Evolutionary conservation across 148 eudicot genomes (phyloP).

Genomic region (Camellia sinensis): DNA sequence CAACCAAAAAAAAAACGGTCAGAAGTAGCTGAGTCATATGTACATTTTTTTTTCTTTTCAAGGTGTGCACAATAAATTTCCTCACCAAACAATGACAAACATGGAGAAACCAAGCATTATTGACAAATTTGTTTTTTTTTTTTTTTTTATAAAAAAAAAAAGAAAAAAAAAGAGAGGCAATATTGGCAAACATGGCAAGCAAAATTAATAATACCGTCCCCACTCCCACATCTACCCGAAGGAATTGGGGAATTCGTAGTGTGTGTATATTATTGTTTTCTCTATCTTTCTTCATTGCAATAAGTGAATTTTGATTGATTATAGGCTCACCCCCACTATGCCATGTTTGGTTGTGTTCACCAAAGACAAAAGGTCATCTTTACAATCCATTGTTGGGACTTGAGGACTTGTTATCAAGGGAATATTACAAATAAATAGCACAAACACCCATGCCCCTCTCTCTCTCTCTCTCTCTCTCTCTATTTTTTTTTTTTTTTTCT

Average conservation of each 20-base stretch:
- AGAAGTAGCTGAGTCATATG: too few species aligned
- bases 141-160: too few species aligned
- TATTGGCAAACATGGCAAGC: conserved; percentile 6
- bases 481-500: neutral
- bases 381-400: conserved; percentile 9
- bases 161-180: neutral
- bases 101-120: too few species aligned
- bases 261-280: neutral
- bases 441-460: neutral
- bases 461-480: neutral
- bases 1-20: too few species aligned
- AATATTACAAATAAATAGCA: neutral
- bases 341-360: conserved; percentile 9
- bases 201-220: conserved; percentile 1
- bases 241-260: neutral
- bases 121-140: too few species aligned
- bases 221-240: neutral
- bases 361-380: conserved; percentile 7
- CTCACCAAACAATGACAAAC: too few species aligned
- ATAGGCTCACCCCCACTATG: conserved; percentile 9
- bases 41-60: too few species aligned
- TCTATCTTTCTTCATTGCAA: conserved; percentile 10
- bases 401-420: conserved; percentile 9
- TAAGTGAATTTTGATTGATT: conserved; percentile 10
- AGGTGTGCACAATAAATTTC: too few species aligned